Evolutionary conservation across 805 yeast species (phyloP), one percentile per base, ranked within the genome.

Genomic region (Barnettozyma siamensis): DNA sequence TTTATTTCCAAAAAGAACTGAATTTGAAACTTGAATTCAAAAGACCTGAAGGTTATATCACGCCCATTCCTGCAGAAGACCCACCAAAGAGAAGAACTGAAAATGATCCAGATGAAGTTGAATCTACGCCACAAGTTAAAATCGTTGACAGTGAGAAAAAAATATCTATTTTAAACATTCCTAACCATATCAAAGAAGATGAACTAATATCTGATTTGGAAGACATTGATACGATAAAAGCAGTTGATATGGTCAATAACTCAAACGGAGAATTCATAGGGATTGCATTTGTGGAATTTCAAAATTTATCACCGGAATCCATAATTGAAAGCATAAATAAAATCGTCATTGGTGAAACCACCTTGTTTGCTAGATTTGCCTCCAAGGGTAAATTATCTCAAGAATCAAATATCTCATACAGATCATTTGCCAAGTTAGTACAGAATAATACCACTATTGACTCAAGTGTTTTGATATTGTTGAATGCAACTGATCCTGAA

Each of bases 401-500:
- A 43, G 27, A 41, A 33, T 30, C 45, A 18, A 32, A 45, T 28
- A 35, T 50, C 26, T 41, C 56, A 35, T 53, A 47, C 44, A 52
- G 64, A 54, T 29, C 51, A 7, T 33, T 57, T 19, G 31, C 53
- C 2, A 40, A 47, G 15, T 29, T 54, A 21, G 58, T 49, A 4
- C 9, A 27, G 11, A 29, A 31, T 35, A 10, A 28, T 3, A 33
- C 24, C 7, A 28, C 27, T 4, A 28, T 11, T 12, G 54, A 53
- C 30, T 59, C 79, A 0, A 69, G 58, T 13, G 87, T 84, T 1
- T 55, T 89, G 7, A 78, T 83, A 42, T 60, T 88, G 4, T 58
- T 85, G 29, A 89, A 88, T 54, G 65, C 78, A 35, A 70, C 86
- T 2, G 72, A 82, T 3, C 73, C 81, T 1, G 76, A 77, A 28